A percentile compares a stretch with the other conserved stretches of the same genome.
Conservation (phyloP, 345 rosid genomes). For the Hypericum androsaemum region DNA sequence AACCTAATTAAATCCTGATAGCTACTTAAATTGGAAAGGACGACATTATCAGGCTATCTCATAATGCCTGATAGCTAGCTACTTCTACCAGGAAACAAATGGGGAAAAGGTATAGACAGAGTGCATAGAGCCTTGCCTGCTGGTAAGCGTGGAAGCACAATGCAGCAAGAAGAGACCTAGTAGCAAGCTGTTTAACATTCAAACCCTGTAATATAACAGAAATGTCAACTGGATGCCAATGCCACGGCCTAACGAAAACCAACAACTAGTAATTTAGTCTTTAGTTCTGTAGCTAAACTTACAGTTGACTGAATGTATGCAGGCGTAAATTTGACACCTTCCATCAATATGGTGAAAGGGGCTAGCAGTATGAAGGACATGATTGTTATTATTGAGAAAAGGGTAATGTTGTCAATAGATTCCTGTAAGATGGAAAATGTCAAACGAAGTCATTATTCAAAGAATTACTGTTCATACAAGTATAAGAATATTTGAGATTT, state of each 20-base stretch:
- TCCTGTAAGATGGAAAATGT: slow-evolving; percentile 40
- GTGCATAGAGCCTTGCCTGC: slow-evolving; percentile 46
- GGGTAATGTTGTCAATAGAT: slow-evolving; percentile 90
- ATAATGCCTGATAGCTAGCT: background rate
- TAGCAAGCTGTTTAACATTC: slow-evolving; percentile 52
- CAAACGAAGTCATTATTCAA: background rate
- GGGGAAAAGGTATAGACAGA: background rate
- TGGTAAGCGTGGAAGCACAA: slow-evolving; percentile 97
- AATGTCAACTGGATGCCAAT: too few species aligned
- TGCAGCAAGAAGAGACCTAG: slow-evolving; percentile 69
- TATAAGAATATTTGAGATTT: background rate
- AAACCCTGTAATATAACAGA: slow-evolving; percentile 36
- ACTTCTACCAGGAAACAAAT: background rate
- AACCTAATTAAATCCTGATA: too few species aligned
- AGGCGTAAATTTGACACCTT: slow-evolving; percentile 91
- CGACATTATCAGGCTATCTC: too few species aligned
- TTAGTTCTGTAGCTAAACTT: slow-evolving; percentile 25
- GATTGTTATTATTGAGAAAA: slow-evolving; percentile 92
- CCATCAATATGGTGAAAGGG: slow-evolving; percentile 69
- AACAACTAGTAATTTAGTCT: too few species aligned
- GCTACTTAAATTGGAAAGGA: too few species aligned
- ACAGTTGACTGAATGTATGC: slow-evolving; percentile 72
- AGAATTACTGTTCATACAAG: background rate
- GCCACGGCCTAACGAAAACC: too few species aligned
- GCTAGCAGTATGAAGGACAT: slow-evolving; percentile 80